Evolutionary conservation across 805 yeast species (phyloP).

Genomic region (Yamadazyma tumulicola): DNA sequence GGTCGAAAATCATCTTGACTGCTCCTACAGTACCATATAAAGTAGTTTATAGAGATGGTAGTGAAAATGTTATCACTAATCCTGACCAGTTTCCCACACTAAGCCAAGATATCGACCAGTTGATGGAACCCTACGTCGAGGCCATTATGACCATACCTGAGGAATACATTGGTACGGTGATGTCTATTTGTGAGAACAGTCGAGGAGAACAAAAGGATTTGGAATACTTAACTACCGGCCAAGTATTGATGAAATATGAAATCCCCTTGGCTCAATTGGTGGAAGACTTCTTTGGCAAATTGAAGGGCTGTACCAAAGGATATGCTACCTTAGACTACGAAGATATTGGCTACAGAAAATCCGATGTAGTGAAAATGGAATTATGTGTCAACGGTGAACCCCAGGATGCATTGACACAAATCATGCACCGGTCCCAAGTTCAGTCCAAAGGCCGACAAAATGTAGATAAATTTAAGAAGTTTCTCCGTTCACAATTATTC

Average conservation of each 20-base stretch:
- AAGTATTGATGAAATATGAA: slow-evolving; percentile 73
- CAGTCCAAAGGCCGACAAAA: slow-evolving; percentile 72
- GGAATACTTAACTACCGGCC: slow-evolving; percentile 73
- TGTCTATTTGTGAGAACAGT: slow-evolving; percentile 78
- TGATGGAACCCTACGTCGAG: slow-evolving; percentile 84
- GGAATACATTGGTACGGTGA: slow-evolving; percentile 84
- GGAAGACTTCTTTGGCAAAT: slow-evolving; percentile 92
- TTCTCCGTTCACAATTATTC: slow-evolving; percentile 75
- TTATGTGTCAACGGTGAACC: slow-evolving; percentile 83
- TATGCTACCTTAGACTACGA: slow-evolving; percentile 94
- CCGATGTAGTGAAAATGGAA: slow-evolving; percentile 84
- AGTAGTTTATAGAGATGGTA: slow-evolving; percentile 63
- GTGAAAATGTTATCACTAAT: slow-evolving; percentile 66
- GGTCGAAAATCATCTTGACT: slow-evolving; percentile 85
- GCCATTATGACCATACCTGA: slow-evolving; percentile 88
- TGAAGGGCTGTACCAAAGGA: slow-evolving; percentile 86
- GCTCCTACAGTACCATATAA: slow-evolving; percentile 96
- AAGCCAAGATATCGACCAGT: slow-evolving; percentile 45
- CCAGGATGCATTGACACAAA: slow-evolving; percentile 89
- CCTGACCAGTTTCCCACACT: slow-evolving; percentile 86
- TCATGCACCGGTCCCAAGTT: slow-evolving; percentile 79
- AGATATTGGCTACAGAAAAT: slow-evolving; percentile 79
- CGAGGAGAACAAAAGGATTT: slow-evolving; percentile 82
- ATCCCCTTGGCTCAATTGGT: slow-evolving; percentile 87
- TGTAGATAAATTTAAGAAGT: slow-evolving; percentile 79